Percentiles rank a stretch among this genome's conserved stretches.
Conservation (phyloP, 352 stramenopile genomes). For the Phytophthora lateralis region DNA sequence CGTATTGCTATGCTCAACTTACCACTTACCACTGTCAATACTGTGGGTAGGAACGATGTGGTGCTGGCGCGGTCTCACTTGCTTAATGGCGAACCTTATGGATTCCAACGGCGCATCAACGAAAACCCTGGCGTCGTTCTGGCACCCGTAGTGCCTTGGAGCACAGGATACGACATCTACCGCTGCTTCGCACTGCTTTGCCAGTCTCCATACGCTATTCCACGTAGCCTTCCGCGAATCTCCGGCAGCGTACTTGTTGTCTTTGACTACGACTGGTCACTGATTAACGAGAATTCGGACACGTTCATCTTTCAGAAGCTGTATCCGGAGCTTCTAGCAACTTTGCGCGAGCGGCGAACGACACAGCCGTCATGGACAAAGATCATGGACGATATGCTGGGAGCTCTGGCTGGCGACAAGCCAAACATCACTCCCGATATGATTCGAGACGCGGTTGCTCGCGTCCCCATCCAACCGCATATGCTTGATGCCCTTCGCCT, state of each 20-base stretch:
- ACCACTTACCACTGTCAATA: not conserved
- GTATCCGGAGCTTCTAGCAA: constrained; percentile 58
- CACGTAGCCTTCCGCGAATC: constrained; percentile 10
- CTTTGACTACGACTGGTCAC: constrained; percentile 87
- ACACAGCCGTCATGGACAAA: constrained; percentile 56
- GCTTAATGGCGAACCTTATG: constrained; percentile 38
- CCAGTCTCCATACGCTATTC: constrained; percentile 13
- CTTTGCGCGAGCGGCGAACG: constrained; percentile 33
- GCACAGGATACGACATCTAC: constrained; percentile 57
- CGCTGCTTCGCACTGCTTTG: constrained; percentile 40
- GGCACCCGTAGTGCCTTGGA: constrained; percentile 53
- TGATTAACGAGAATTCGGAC: constrained; percentile 87
- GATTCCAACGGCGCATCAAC: constrained; percentile 42
- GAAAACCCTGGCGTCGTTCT: constrained; percentile 33
- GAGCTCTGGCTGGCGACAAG: constrained; percentile 43
- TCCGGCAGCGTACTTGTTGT: constrained; percentile 53
- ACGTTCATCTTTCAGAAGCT: constrained; percentile 75
- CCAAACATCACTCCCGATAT: constrained; percentile 38
- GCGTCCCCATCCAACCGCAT: constrained; percentile 57
- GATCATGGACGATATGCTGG: constrained; percentile 73
- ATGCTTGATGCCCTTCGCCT: constrained; percentile 78
- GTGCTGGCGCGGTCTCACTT: constrained; percentile 54
- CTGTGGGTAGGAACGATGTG: constrained; percentile 43
- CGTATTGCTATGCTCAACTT: not conserved
- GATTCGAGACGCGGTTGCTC: constrained; percentile 51